These are phyloP conservation scores for Microglena sp. DNA, from an alignment of 139 green algal genomes.

Conservation along the genomic window DNA sequence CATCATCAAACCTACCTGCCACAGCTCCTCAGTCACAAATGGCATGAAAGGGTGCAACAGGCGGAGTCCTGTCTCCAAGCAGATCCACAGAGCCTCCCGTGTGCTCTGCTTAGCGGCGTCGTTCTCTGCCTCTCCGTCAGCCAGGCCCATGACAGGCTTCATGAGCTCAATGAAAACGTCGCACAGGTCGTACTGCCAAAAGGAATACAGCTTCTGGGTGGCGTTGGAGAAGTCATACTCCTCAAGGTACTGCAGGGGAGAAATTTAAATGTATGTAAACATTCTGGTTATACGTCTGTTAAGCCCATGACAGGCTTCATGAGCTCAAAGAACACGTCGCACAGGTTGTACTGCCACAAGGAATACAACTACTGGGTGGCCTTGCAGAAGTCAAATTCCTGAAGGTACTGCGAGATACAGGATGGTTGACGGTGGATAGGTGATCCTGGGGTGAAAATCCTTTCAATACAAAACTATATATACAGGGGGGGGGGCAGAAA, in stretches of 20 bases:
- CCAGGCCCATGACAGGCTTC: constrained; percentile 69
- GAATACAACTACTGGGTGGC: constrained; percentile 72
- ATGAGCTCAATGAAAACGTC: constrained; percentile 97
- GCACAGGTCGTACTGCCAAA: constrained; percentile 90
- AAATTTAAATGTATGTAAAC: background rate
- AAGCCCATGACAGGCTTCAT: constrained; percentile 83
- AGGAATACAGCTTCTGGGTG: constrained; percentile 73
- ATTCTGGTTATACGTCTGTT: too few relatives aligned
- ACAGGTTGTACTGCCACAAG: constrained; percentile 91
- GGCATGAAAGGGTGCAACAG: constrained; percentile 97
- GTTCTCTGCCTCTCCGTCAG: constrained; percentile 23
- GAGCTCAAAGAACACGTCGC: constrained; percentile 97
- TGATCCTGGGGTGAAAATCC: too few relatives aligned
- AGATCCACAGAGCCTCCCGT: constrained; percentile 63
- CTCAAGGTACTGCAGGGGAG: constrained; percentile 50
- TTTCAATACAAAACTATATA: too few relatives aligned
- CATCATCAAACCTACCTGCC: constrained; percentile 44
- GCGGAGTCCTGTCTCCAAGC: constrained; percentile 74
- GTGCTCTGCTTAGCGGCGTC: constrained; percentile 51
- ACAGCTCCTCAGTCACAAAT: constrained; percentile 96
- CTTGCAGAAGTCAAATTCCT: constrained; percentile 73
- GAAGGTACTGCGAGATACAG: constrained; percentile 51
- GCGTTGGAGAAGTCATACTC: constrained; percentile 74
- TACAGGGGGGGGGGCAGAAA: too few relatives aligned
- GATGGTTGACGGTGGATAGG: too few relatives aligned